Conservation (phyloP, 176 grass and related monocot species). For the Aechmea fasciata region DNA sequence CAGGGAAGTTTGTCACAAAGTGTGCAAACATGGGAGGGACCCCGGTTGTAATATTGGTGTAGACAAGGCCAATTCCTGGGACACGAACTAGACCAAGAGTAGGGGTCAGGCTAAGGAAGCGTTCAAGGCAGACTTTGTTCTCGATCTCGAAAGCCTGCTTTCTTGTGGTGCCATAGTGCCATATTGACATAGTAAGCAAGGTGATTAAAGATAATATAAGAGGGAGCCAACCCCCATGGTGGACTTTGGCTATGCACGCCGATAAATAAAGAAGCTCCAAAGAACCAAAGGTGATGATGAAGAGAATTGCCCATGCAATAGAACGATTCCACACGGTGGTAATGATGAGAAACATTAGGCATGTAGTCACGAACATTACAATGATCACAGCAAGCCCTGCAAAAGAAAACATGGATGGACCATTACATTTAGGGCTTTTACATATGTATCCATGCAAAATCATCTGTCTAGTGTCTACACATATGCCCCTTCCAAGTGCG, state of each 20-base stretch:
- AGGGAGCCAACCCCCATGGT: conserved; percentile 71
- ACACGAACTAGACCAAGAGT: conserved; percentile 60
- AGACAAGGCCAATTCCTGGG: conserved; percentile 63
- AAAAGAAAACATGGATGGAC: neutral
- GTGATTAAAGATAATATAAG: conserved; percentile 50
- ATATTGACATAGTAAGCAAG: conserved; percentile 51
- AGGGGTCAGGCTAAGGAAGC: conserved; percentile 47
- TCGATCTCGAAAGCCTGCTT: conserved; percentile 68
- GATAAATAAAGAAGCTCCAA: conserved; percentile 65
- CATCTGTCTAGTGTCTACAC: neutral
- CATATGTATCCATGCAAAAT: too few species aligned
- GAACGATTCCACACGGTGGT: conserved; percentile 58
- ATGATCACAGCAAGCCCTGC: conserved; percentile 65
- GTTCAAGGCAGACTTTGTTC: conserved; percentile 65
- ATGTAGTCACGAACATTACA: conserved; percentile 82
- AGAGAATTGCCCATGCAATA: conserved; percentile 33
- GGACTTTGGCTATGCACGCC: conserved; percentile 54
- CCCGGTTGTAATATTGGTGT: conserved; percentile 38
- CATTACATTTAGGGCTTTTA: too few species aligned
- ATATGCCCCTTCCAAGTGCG: neutral
- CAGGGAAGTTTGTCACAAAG: conserved; percentile 94
- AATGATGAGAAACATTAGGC: conserved; percentile 84
- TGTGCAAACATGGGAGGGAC: conserved; percentile 83
- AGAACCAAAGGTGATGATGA: conserved; percentile 56
- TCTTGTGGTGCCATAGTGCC: conserved; percentile 83